Base-by-base conservation (phyloP, 2,329 filamentous ascomycete genomes). In the Myriosclerotinia scirpicola region DNA sequence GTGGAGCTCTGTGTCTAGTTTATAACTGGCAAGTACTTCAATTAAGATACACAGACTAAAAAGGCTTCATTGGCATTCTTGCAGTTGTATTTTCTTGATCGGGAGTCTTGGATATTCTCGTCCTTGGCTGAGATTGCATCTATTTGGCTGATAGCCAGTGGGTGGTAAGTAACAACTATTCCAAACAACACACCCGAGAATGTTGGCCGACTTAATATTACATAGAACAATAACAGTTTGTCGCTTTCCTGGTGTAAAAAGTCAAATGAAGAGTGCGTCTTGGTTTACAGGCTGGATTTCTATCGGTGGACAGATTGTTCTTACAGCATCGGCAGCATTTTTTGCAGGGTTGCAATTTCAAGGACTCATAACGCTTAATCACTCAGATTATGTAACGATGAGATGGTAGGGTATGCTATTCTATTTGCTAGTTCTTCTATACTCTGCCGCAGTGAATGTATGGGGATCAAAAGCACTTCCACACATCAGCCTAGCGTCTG, bases 181-280 rank as follows among this genome's bases (percentile, higher is more conserved):
- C 48, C 48, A 38, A 30, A 8, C 3, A 20, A 5, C 2, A 15
- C 5, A 50, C 12, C 6, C 9, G 2, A 58, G 3, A 4, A 55
- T 8, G n/a, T 4, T 42, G 2, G 26, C 38, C 17, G 38, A 42
- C 22, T 17, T 40, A 14, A 34, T 38, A n/a, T n/a, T n/a, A 20
- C 20, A 14, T 12, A 65, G 54, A 85, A 11, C 84, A 88, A 75
- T 87, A 87, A 69, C 84, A 86, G 72, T 87, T 84, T 84, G 83
- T 86, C 0, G 83, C 81, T 0, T 81, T 84, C 70, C 80, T 86
- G 65, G 81, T 2, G 81, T 83, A 0, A 58, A 68, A 4, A 75
- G 74, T 0, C 76, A 76, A 15, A 76, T 75, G 64, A 74, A 76
- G 5, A 71, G 76, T 4, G 77, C 78, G 2, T 77, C 79, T 1